A percentile compares a stretch with the other conserved stretches of the same genome.
Evolutionary conservation across 352 stramenopile species (phyloP).

Genomic region (Phytophthora constricta): DNA sequence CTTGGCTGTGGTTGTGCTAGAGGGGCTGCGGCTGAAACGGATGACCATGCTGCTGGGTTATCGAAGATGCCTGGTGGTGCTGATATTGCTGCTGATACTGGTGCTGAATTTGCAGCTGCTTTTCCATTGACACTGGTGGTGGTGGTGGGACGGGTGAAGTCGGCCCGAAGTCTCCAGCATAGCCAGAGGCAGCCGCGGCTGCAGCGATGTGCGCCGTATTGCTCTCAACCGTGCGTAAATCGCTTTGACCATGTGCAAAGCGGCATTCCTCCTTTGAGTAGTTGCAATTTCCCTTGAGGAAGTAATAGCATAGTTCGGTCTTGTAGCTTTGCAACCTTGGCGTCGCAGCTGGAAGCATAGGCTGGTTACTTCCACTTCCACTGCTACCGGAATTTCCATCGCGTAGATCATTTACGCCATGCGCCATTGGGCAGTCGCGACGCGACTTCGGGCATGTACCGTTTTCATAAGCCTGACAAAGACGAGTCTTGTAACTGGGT

Average conservation of each 20-base stretch:
- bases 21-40: constrained; percentile 39
- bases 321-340: constrained; percentile 89
- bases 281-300: constrained; percentile 89
- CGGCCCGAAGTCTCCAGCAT: constrained; percentile 23
- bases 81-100: constrained; percentile 73
- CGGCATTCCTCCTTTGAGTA: constrained; percentile 88
- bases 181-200: constrained; percentile 30
- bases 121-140: constrained; percentile 42
- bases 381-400: constrained; percentile 40
- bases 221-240: constrained; percentile 83
- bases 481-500: constrained; percentile 75
- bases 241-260: constrained; percentile 85
- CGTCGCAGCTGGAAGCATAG: constrained; percentile 50
- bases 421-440: constrained; percentile 77
- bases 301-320: constrained; percentile 91
- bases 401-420: constrained; percentile 79
- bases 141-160: constrained; percentile 38
- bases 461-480: constrained; percentile 82
- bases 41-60: constrained; percentile 41
- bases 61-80: constrained; percentile 47
- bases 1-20: constrained; percentile 37
- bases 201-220: constrained; percentile 78
- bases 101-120: constrained; percentile 66
- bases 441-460: constrained; percentile 76
- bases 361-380: constrained; percentile 27